Base-by-base conservation (phyloP, 1,139 yeast genomes). In the Saccharomyces hybrid region DNA sequence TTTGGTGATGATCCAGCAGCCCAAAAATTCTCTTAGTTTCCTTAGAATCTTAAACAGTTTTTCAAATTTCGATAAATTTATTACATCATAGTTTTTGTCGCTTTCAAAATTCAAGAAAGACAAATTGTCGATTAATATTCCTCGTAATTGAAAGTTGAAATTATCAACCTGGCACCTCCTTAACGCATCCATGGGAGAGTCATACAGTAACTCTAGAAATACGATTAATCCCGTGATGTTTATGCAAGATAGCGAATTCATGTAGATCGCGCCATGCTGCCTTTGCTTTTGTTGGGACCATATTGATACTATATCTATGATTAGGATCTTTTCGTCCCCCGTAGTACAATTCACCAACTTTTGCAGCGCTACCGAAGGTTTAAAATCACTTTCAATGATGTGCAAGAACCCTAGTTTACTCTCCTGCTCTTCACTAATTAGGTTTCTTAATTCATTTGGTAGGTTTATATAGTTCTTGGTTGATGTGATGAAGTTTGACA, bases 101-200 rank as follows among this genome's bases (percentile, higher is more conserved):
- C 19, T 38, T 38, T 38, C 44, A 19, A 38, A 38, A 28, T 59
- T 58, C 2, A 59, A 59, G 47, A 65, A 66, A 0, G 71, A 67
- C 8, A 68, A 46, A 53, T 68, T 68, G 54, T 68, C 72, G 5
- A 68, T 62, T 5, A 68, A 54, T 16, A 68, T 60, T 6, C 70
- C 69, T 3, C 59, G 52, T 46, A 67, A 51, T 48, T 61, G 66
- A 7, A 47, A 52, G 41, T 57, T 47, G n/a, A 50, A 34, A 25
- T 50, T 56, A 19, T 46, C 49, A n/a, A 46, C 25, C 14, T 55
- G 57, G 51, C 67, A 65, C 41, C 64, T 55, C 16, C 55, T 54
- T 48, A 66, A 50, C 3, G 69, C 62, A 9, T 55, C 58, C 46
- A 31, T 53, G 3, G 70, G 70, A 9, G 56, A 53, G 6, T 61